Base-by-base conservation (phyloP, 441 rosid genomes). In the Erodium texanum region DNA sequence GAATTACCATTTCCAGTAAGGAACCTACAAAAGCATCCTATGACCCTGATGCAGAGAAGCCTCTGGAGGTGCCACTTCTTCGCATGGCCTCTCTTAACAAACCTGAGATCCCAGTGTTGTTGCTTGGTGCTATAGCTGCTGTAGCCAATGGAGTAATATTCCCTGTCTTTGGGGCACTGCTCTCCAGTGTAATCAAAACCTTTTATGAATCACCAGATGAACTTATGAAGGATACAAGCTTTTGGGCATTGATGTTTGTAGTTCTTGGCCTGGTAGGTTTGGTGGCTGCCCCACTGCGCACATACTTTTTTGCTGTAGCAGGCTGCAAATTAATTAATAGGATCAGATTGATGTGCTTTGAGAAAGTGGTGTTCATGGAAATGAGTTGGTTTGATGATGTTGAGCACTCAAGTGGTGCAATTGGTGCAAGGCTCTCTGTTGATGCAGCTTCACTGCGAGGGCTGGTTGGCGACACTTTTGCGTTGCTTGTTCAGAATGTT, bases 351-450 rank as follows among this genome's bases (percentile, higher is more conserved):
- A 80, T 81, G 75, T 87, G 97, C 76, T 90, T 92, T 45, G 85
- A 92, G 87, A 92, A 85, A 78, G 88, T 87, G 48, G 86, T 92
- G 66, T 78, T 45, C 58, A 89, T 83, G 96, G 96, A 92, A 67
- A 77, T 89, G 70, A 81, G 88, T 38, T 92, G 96, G 98, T 88
- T 89, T 38, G 93, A 92, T 67, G 83, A 83, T 54, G 75, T 87
- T 59, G 81, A 84, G 63, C 81, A 92, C 78, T 89, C 96, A 1
- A 92, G 91, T 70, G 90, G 93, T 20, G 83, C 87, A 29, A 77
- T 89, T 43, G 87, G 96, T 14, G 86, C 92, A 66, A 83, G 93
- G 66, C 67, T 90, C 66, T 90, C 90, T 0, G 79, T 86, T 0
- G 93, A 90, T 79, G 92, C 89, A 32, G 74, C 88, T 11, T 79